Conservation (phyloP, 202 grass and related monocot genomes). For the Panicum hallii region DNA sequence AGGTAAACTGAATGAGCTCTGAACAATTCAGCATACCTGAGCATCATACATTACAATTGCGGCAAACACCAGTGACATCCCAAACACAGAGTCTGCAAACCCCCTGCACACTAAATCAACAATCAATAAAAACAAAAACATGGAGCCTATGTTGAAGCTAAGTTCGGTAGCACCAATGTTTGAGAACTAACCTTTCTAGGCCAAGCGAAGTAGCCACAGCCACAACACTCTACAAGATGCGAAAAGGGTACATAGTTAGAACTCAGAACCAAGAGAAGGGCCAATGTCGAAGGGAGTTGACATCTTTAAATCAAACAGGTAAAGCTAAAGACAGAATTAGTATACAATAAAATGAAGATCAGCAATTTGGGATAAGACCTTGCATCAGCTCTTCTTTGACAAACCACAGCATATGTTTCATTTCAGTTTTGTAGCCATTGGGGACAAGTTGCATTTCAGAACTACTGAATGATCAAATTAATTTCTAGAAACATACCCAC, state of each 20-base stretch:
- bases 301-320: not conserved
- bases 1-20: not conserved
- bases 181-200: slow-evolving; percentile 79
- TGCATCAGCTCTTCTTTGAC: not conserved
- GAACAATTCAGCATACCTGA: slow-evolving; percentile 59
- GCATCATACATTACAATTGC: slow-evolving; percentile 96
- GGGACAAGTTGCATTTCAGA: not conserved
- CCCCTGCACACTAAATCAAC: slow-evolving; percentile 73
- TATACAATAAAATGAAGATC: not conserved
- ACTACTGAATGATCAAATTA: not conserved
- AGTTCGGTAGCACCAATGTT: not conserved
- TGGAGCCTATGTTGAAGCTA: not conserved
- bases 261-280: slow-evolving; percentile 20
- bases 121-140: slow-evolving; percentile 41
- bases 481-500: not conserved
- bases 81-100: slow-evolving; percentile 86
- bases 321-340: not conserved
- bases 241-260: slow-evolving; percentile 9
- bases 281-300: not conserved
- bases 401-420: not conserved
- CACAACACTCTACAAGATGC: slow-evolving; percentile 60
- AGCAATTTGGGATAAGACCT: not conserved
- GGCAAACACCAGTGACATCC: slow-evolving; percentile 92
- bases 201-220: slow-evolving; percentile 74
- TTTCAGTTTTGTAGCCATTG: not conserved